Evolutionary conservation across 345 rosid genomes (phyloP).

Genomic region (Aquilaria sinensis): DNA sequence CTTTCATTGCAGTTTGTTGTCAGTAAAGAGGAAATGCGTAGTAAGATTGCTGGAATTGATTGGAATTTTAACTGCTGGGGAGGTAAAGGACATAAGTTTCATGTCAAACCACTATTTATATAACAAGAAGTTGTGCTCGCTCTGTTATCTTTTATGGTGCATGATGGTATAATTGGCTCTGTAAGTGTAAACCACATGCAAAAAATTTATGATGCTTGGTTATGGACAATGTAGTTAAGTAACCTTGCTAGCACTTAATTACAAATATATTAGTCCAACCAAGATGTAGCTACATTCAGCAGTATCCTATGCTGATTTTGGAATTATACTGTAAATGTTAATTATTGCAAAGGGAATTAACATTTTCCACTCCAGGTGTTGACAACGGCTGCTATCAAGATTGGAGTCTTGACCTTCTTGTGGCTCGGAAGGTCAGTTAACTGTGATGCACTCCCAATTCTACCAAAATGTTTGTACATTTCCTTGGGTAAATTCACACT

Average conservation of each 20-base stretch:
- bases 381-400: conserved; percentile 84
- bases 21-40: conserved; percentile 17
- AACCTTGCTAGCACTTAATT: too few species aligned
- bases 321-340: too few species aligned
- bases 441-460: neutral
- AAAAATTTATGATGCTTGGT: too few species aligned
- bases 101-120: too few species aligned
- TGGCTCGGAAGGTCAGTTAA: conserved; percentile 62
- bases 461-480: neutral
- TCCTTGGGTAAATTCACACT: neutral
- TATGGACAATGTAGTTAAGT: too few species aligned
- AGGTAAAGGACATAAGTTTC: conserved; percentile 33
- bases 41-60: conserved; percentile 73
- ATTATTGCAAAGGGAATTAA: conserved; percentile 6
- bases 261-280: too few species aligned
- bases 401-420: conserved; percentile 83
- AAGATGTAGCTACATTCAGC: too few species aligned
- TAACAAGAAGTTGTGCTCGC: too few species aligned
- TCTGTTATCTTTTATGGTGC: too few species aligned
- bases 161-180: too few species aligned
- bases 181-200: too few species aligned
- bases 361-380: conserved; percentile 39
- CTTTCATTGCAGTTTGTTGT: conserved; percentile 53
- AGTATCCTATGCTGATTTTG: too few species aligned
- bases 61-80: conserved; percentile 94